Evolutionary conservation across 805 yeast genomes (phyloP), one percentile per base, ranked within the genome.

Genomic region (Crinitomyces ghanaensis): DNA sequence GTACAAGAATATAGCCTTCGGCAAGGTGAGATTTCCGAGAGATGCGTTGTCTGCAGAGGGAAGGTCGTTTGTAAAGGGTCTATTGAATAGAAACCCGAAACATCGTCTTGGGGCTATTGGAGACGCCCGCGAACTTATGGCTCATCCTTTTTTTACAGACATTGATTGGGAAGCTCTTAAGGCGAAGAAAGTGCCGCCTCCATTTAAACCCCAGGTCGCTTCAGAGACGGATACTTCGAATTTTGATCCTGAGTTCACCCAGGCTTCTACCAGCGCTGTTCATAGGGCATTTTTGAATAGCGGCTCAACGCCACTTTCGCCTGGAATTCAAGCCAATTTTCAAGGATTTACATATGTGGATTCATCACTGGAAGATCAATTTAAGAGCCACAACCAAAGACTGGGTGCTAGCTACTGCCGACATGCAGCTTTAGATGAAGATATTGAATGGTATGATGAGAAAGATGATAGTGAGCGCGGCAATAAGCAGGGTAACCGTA

Each of bases 1-100:
- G 98, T 91, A 91, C 62, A 91, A 88, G 63, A 91, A 91, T 60
- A 91, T 91, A 63, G 98, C 97, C 4, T 91, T 85, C 60, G 98
- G 98, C 42, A 91, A 88, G 57, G 97, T 91, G 28, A 71, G 95
- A 51, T 91, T 91, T 59, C 98, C 98, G 31, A 84, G 88, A 56
- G 98, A 91, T 54, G 93, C 91, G 16, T 64, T 91, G 38, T 79
- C 93, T 30, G 71, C 83, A 4, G 96, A 86, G 56, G 98, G 97
- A 26, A 72, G 97, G 40, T 77, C 91, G 7, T 88, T 91, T 56
- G 98, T 91, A 33, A 91, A 91, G 59, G 96, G 97, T 1, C 65
- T 91, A 40, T 68, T 91, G 50, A 91, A 91, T 60, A 74, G 98
- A 59, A 91, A 91, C 59, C 98, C 98, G 34, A 81, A 74, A 53